phyloP scores from a whole-genome alignment of 768 basidiomycete species.

The Pulveroboletus sp. region DNA sequence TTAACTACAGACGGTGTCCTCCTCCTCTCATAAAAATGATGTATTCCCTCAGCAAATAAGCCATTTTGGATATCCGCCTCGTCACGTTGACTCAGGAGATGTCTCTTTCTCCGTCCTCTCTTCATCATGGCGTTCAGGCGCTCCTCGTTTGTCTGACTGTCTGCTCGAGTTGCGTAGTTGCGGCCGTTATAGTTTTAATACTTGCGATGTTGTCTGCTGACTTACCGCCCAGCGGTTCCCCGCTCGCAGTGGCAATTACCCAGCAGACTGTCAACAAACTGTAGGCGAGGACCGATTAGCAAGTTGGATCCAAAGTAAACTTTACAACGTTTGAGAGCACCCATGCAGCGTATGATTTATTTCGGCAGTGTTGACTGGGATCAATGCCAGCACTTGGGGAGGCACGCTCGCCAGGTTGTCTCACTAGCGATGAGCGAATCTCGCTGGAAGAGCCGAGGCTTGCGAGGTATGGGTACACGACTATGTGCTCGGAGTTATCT shows the following conservation, averaged over 20 bases:
- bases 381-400: neutral
- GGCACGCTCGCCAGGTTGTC: neutral
- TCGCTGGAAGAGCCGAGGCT: neutral
- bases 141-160: neutral
- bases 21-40: too few species aligned
- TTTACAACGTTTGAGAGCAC: too few species aligned
- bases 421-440: neutral
- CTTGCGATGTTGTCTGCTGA: neutral
- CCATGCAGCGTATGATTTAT: too few species aligned
- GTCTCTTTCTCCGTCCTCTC: too few species aligned
- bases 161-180: conserved; percentile 2
- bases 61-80: too few species aligned
- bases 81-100: neutral
- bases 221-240: conserved; percentile 4
- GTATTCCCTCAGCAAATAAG: too few species aligned
- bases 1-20: too few species aligned
- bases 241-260: neutral
- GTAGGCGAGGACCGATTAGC: too few species aligned
- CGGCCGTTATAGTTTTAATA: conserved; percentile 3
- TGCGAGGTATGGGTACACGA: neutral
- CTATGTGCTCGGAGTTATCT: neutral
- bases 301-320: too few species aligned
- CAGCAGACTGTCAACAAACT: neutral
- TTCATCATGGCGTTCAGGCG: neutral
- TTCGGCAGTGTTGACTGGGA: too few species aligned